These are phyloP conservation scores for Quercus agrifolia DNA, from an alignment of 306 rosid genomes.

Conservation along the genomic window DNA sequence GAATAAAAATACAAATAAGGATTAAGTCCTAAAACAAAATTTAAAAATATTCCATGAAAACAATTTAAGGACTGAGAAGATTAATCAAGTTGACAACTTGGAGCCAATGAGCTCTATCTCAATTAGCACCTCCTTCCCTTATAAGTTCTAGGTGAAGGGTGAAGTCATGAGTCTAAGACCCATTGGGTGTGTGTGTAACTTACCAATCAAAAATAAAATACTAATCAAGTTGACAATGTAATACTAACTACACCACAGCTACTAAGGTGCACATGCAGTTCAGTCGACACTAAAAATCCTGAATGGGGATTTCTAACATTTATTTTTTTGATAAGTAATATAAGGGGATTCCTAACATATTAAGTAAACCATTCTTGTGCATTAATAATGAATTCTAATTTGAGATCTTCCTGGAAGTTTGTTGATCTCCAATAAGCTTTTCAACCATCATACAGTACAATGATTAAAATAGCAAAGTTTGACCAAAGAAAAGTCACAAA, in stretches of 20 bases:
- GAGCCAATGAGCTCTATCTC: too few species aligned
- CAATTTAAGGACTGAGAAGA: too few species aligned
- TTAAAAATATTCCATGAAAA: constrained; percentile 4
- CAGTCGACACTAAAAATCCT: not conserved
- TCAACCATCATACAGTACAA: not conserved
- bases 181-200: too few species aligned
- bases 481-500: not conserved
- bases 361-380: not conserved
- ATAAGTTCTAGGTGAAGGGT: too few species aligned
- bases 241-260: not conserved
- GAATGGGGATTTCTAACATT: not conserved
- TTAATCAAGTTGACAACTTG: too few species aligned
- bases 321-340: too few species aligned
- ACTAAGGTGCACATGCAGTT: constrained; percentile 7
- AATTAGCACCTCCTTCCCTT: too few species aligned
- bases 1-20: not conserved
- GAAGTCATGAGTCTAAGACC: too few species aligned
- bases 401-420: not conserved
- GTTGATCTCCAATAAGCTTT: not conserved
- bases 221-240: not conserved
- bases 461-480: not conserved
- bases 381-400: not conserved
- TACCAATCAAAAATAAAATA: not conserved
- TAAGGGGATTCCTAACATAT: not conserved
- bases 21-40: not conserved